A percentile compares a stretch with the other conserved stretches of the same genome.
phyloP scores from a whole-genome alignment of 257 asterid species.

The Echites panduratus region DNA sequence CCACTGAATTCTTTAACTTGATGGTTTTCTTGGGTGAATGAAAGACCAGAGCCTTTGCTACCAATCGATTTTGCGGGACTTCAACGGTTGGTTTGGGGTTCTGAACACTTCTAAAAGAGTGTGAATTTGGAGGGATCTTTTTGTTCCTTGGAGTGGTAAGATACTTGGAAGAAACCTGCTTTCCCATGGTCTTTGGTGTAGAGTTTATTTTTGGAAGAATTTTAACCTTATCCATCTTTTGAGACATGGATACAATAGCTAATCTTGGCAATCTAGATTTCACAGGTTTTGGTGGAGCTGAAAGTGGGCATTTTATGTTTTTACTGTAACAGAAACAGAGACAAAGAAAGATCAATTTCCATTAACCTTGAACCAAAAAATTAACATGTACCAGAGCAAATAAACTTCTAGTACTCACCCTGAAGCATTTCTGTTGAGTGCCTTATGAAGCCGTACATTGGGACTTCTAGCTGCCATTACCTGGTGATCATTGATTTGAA shows the following conservation, averaged over 20 bases:
- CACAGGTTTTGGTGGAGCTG: slow-evolving; percentile 83
- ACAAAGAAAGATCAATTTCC: neutral
- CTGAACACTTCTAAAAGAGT: slow-evolving; percentile 66
- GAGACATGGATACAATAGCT: slow-evolving; percentile 49
- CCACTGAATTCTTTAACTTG: slow-evolving; percentile 48
- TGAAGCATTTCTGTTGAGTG: slow-evolving; percentile 57
- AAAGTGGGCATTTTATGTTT: slow-evolving; percentile 61
- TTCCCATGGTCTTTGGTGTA: slow-evolving; percentile 61
- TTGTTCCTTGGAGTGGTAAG: slow-evolving; percentile 87
- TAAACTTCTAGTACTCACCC: slow-evolving; percentile 30
- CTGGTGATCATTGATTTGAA: slow-evolving; percentile 30
- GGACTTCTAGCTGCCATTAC: slow-evolving; percentile 99
- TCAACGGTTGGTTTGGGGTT: slow-evolving; percentile 41
- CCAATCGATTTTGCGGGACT: slow-evolving; percentile 36
- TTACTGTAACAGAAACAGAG: slow-evolving; percentile 36
- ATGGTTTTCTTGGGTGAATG: slow-evolving; percentile 58
- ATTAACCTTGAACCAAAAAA: neutral
- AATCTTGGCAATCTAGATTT: slow-evolving; percentile 54
- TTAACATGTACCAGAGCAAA: neutral
- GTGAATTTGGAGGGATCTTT: slow-evolving; percentile 31
- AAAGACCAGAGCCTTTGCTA: slow-evolving; percentile 67
- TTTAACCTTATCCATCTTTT: slow-evolving; percentile 36
- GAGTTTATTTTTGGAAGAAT: slow-evolving; percentile 33
- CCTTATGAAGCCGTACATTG: slow-evolving; percentile 59
- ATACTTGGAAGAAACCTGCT: slow-evolving; percentile 80